Percentiles rank a stretch among this genome's conserved stretches.
Conservation (phyloP, 148 eudicot species). For the Silene conica region DNA sequence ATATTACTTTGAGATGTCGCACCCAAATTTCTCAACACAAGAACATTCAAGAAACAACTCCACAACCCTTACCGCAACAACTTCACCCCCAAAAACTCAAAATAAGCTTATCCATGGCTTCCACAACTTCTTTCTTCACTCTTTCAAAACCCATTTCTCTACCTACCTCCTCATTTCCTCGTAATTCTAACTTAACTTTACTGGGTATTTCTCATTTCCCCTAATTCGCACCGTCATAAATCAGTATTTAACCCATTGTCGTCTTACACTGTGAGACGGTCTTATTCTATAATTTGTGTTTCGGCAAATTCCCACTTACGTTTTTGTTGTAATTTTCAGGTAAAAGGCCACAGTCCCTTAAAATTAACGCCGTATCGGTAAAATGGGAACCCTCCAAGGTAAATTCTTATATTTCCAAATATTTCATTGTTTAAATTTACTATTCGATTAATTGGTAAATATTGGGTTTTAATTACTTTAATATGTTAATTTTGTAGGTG, state of each 20-base stretch:
- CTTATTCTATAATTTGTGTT: not conserved
- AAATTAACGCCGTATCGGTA: conserved; percentile 55
- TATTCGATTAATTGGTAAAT: not conserved
- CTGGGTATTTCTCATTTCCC: conserved; percentile 23
- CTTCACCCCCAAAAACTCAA: not conserved
- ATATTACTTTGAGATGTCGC: no score
- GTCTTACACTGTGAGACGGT: not conserved
- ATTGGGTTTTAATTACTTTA: not conserved
- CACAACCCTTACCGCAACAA: conserved; percentile 1
- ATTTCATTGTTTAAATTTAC: not conserved
- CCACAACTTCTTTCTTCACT: conserved; percentile 34
- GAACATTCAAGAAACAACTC: conserved; percentile 20
- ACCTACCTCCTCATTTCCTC: conserved; percentile 20
- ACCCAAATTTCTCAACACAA: not conserved
- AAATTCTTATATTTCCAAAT: not conserved
- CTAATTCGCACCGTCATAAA: not conserved
- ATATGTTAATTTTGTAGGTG: conserved; percentile 39
- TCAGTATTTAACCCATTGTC: no score
- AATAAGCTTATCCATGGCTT: conserved; percentile 58
- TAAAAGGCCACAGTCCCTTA: conserved; percentile 33
- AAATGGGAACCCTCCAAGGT: conserved; percentile 80
- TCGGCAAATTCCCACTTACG: not conserved
- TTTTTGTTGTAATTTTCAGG: conserved; percentile 35
- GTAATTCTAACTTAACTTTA: conserved; percentile 26
- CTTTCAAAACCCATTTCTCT: conserved; percentile 38